Percentiles rank a stretch among this genome's conserved stretches.
Conservation (phyloP, 2,329 filamentous ascomycete species). For the Cadophora malorum region DNA sequence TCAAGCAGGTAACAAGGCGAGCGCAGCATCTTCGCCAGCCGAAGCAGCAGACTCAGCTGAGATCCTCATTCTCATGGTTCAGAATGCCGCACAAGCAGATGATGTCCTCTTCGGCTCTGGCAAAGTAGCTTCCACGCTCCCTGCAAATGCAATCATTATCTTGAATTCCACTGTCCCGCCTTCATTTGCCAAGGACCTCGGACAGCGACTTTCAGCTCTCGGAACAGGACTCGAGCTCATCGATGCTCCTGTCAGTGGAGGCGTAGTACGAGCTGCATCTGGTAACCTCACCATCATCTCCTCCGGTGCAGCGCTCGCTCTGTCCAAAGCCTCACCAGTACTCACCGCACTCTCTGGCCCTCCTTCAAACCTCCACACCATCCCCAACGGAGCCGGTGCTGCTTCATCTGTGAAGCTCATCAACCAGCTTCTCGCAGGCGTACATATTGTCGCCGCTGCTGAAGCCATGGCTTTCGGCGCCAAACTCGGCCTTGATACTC, state of each 20-base stretch:
- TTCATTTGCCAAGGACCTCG: slow-evolving; percentile 66
- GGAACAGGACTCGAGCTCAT: slow-evolving; percentile 69
- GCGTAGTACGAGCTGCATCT: slow-evolving; percentile 68
- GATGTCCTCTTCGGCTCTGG: slow-evolving; percentile 66
- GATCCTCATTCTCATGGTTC: slow-evolving; percentile 76
- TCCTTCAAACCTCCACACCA: slow-evolving; percentile 62
- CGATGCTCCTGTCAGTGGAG: slow-evolving; percentile 75
- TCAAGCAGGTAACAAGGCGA: slow-evolving; percentile 60
- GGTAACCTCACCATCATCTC: slow-evolving; percentile 80
- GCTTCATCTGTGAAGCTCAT: slow-evolving; percentile 66
- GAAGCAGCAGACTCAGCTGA: slow-evolving; percentile 64
- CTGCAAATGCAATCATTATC: slow-evolving; percentile 65
- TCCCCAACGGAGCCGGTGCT: slow-evolving; percentile 63
- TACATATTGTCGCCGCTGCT: slow-evolving; percentile 61
- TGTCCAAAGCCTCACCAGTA: slow-evolving; percentile 63
- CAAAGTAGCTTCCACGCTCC: slow-evolving; percentile 54
- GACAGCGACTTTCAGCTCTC: slow-evolving; percentile 59
- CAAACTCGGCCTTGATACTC: slow-evolving; percentile 57
- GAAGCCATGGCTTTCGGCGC: slow-evolving; percentile 63
- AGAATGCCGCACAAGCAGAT: slow-evolving; percentile 72
- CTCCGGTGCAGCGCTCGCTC: slow-evolving; percentile 61
- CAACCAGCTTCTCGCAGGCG: slow-evolving; percentile 65
- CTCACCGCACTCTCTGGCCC: slow-evolving; percentile 64
- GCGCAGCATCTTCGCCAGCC: slow-evolving; percentile 59
- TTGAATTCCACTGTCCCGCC: slow-evolving; percentile 75